These are phyloP conservation scores for Capsella rubella DNA, from an alignment of 441 rosid species.

Conservation along the genomic window DNA sequence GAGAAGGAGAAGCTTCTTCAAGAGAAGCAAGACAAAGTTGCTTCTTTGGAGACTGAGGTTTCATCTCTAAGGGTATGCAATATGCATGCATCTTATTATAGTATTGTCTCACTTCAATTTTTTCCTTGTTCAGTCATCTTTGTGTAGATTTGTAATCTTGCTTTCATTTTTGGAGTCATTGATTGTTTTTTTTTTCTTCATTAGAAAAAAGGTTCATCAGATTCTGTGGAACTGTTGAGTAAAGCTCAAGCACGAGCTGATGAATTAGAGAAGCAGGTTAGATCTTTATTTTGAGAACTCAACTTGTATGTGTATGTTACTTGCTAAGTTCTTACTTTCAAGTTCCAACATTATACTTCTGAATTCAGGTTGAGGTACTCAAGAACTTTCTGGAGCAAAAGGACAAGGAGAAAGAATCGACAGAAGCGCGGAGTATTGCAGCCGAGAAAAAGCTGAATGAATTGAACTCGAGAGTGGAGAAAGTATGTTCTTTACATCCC, in stretches of 20 bases:
- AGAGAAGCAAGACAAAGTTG: constrained; percentile 60
- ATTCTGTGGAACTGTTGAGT: constrained; percentile 63
- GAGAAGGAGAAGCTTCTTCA: constrained; percentile 71
- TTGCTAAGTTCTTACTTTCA: not conserved
- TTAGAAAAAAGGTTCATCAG: constrained; percentile 64
- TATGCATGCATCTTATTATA: not conserved
- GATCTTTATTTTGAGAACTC: not conserved
- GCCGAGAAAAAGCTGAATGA: constrained; percentile 69
- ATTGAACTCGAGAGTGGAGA: constrained; percentile 58
- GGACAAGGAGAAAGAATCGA: constrained; percentile 59
- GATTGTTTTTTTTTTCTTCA: not conserved
- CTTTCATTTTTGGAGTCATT: constrained; percentile 8
- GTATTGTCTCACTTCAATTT: not conserved
- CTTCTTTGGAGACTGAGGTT: constrained; percentile 67
- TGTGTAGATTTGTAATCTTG: not conserved
- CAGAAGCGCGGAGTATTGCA: constrained; percentile 52
- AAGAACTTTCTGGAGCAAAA: constrained; percentile 56
- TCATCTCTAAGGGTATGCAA: constrained; percentile 73
- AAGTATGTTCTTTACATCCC: constrained; percentile 54
- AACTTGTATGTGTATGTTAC: not conserved
- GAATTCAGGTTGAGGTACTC: constrained; percentile 67
- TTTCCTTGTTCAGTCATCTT: not conserved
- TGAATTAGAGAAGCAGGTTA: constrained; percentile 83
- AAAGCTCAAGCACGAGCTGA: constrained; percentile 74
- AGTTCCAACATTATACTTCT: constrained; percentile 25